Evolutionary conservation across 2,329 filamentous ascomycete species (phyloP), one percentile per base, ranked within the genome.

Genomic region (Pestalotiopsis sp.): DNA sequence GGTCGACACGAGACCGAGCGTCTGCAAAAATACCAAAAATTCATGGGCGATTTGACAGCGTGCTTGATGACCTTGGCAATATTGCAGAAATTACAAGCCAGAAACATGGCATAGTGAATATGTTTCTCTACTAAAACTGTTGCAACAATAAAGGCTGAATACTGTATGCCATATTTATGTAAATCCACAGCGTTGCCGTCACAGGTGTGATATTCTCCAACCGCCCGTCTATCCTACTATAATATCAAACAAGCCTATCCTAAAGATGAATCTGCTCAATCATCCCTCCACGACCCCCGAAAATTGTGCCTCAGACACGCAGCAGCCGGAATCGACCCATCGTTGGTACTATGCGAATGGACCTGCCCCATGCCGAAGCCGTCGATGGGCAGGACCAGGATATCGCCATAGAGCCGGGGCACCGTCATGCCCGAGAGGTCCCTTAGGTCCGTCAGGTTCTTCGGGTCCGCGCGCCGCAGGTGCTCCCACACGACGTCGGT

Each of bases 401-500:
- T 69, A 40, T 71, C 71, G 26, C 70, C 71, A 22, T 22, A 40
- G 11, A 72, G 9, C 38, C 66, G 64, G 2, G 71, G 70, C 30
- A 63, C 68, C 7, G 58, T 63, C 65, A 71, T 38, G 22, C 67
- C 68, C 35, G 68, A 69, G 30, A 71, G 56, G 35, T 71, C 52
- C 13, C 59, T 62, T 24, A 69, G 44, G 4, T 67, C 65, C 10
- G 48, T 72, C 22, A 75, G 44, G 3, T 20, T 57, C 30, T 65
- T 66, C 4, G 71, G 69, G 35, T 76, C 70, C 57, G 68, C 67
- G 63, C 67, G 57, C 60, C 71, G 72, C 58, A 79, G 65, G 61
- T 76, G 70, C 39, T 73, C 69, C 10, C 75, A 74, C 44, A 79
- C 73, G 14, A 76, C 72, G 20, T 77, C 77, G 13, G 76, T 77